Percentiles rank a stretch among this genome's conserved stretches.
Evolutionary conservation across 129 eudicot species (phyloP).

Genomic region (Ambrosia artemisiifolia): DNA sequence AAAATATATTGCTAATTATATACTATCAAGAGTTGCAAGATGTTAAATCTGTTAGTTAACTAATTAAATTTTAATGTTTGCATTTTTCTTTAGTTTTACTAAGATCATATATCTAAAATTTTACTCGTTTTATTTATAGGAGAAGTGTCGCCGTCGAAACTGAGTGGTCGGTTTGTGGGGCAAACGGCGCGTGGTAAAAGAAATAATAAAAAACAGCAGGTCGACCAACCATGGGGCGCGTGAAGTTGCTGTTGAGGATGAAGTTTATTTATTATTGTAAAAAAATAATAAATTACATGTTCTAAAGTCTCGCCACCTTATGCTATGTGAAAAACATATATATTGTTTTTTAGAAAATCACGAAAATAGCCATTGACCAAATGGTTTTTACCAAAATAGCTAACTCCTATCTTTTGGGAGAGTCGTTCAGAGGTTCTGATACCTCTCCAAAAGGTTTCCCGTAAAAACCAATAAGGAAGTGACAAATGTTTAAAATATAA

Average conservation of each 20-base stretch:
- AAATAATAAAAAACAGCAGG: slow-evolving; percentile 25
- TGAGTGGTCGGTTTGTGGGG: slow-evolving; percentile 61
- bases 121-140: slow-evolving; percentile 18
- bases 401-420: too few relatives aligned
- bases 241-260: slow-evolving; percentile 32
- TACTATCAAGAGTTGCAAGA: too few relatives aligned
- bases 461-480: too few relatives aligned
- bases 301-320: not conserved
- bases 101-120: not conserved
- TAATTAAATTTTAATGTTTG: not conserved
- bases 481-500: too few relatives aligned
- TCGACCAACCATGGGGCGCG: slow-evolving; percentile 47
- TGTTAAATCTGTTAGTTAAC: too few relatives aligned
- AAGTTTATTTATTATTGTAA: slow-evolving; percentile 14
- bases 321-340: not conserved
- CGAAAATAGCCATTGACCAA: too few relatives aligned
- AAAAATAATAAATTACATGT: too few relatives aligned
- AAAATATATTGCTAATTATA: too few relatives aligned
- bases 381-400: too few relatives aligned
- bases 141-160: slow-evolving; percentile 50
- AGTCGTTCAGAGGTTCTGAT: too few relatives aligned
- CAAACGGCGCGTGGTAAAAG: slow-evolving; percentile 14
- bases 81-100: not conserved
- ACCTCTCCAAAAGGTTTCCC: too few relatives aligned
- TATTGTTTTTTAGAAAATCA: too few relatives aligned